Evolutionary conservation across 2,329 filamentous ascomycete genomes (phyloP).

Genomic region (Neonectria neomacrospora): DNA sequence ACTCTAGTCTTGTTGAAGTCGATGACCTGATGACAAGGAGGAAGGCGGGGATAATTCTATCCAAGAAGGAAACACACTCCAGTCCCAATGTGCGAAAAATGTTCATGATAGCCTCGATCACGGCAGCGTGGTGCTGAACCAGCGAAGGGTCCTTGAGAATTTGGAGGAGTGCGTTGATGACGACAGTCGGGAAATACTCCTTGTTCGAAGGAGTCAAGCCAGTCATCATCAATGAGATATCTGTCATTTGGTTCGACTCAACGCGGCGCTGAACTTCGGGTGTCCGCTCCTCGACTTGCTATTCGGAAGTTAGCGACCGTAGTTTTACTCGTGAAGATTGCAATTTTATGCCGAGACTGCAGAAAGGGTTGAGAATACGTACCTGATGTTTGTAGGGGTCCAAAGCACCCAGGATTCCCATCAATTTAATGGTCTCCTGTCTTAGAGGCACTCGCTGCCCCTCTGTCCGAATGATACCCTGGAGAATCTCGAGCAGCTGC

Average conservation of each 20-base stretch:
- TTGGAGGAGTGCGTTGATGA: slow-evolving; percentile 93
- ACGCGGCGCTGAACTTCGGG: slow-evolving; percentile 80
- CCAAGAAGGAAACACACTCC: slow-evolving; percentile 95
- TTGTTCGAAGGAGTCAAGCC: slow-evolving; percentile 96
- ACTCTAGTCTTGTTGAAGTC: slow-evolving; percentile 81
- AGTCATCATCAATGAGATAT: slow-evolving; percentile 98
- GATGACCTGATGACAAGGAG: slow-evolving; percentile 88
- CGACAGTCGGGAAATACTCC: slow-evolving; percentile 97
- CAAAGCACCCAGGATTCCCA: slow-evolving; percentile 93
- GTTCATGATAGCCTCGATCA: slow-evolving; percentile 98
- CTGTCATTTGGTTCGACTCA: slow-evolving; percentile 77
- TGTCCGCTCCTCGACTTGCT: slow-evolving; percentile 86
- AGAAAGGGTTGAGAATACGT: slow-evolving; percentile 30
- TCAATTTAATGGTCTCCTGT: slow-evolving; percentile 94
- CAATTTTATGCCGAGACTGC: background rate
- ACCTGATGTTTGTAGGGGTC: slow-evolving; percentile 95
- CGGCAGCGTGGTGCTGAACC: slow-evolving; percentile 88
- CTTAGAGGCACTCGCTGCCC: slow-evolving; percentile 83
- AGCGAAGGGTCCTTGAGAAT: slow-evolving; percentile 93
- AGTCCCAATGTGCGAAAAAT: slow-evolving; percentile 97
- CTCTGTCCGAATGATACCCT: slow-evolving; percentile 94
- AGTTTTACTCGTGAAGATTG: too few relatives aligned
- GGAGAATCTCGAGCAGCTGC: slow-evolving; percentile 89
- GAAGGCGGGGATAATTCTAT: slow-evolving; percentile 94
- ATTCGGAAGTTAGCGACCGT: slow-evolving; percentile 39